Evolutionary conservation across 2,329 filamentous ascomycete genomes (phyloP).

Genomic region (Penicillium sp.): DNA sequence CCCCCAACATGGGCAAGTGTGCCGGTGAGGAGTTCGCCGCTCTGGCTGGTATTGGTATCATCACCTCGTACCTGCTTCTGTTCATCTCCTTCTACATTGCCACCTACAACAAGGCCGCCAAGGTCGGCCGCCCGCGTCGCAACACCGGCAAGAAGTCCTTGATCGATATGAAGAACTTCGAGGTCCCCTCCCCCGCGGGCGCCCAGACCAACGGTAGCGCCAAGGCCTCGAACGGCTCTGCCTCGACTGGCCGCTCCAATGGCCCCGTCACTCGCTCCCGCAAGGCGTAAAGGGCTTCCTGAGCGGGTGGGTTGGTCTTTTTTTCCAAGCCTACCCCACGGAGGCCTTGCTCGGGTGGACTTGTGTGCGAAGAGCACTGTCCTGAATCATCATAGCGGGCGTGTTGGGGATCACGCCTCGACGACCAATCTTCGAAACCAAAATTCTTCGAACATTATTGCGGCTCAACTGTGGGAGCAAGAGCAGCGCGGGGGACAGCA

Average conservation of each 20-base stretch:
- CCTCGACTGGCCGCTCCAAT: slow-evolving; percentile 42
- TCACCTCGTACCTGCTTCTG: slow-evolving; percentile 92
- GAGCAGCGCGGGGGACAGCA: neutral
- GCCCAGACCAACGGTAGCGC: slow-evolving; percentile 29
- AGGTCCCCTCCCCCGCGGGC: slow-evolving; percentile 50
- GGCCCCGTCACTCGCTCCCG: slow-evolving; percentile 47
- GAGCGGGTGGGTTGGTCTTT: neutral
- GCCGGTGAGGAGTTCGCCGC: slow-evolving; percentile 96
- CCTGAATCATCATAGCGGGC: neutral
- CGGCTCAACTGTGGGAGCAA: slow-evolving; percentile 8
- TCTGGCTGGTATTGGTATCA: slow-evolving; percentile 83
- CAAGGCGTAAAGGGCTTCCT: slow-evolving; percentile 42
- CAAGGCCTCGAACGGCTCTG: slow-evolving; percentile 31
- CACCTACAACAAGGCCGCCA: slow-evolving; percentile 74
- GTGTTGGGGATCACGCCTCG: neutral
- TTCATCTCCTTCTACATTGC: slow-evolving; percentile 99
- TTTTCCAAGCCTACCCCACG: too few relatives aligned
- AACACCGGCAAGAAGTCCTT: slow-evolving; percentile 77
- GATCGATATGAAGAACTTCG: slow-evolving; percentile 76
- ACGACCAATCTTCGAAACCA: slow-evolving; percentile 6
- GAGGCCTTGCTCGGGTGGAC: too few relatives aligned
- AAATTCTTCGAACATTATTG: slow-evolving; percentile 18
- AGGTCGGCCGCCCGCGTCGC: slow-evolving; percentile 44
- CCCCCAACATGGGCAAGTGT: slow-evolving; percentile 81
- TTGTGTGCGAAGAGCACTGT: slow-evolving; percentile 1